These are phyloP conservation scores for Pichia norvegensis DNA, from an alignment of 1,139 yeast species.

Conservation along the genomic window DNA sequence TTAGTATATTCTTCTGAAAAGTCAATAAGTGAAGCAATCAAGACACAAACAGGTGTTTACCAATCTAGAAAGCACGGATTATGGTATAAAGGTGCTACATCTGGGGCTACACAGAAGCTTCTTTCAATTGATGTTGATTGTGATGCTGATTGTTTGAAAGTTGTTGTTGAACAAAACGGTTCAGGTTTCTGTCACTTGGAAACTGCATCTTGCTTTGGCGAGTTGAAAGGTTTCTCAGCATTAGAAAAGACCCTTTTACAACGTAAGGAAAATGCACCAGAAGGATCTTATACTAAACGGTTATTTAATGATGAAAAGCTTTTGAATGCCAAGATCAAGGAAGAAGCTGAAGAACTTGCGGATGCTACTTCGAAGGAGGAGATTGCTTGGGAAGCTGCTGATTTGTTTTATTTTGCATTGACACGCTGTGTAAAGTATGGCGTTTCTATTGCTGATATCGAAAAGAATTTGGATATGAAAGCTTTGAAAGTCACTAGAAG, in stretches of 20 bases:
- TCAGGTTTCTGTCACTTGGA: constrained; percentile 90
- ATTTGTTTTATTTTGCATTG: constrained; percentile 81
- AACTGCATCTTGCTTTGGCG: constrained; percentile 74
- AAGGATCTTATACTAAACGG: constrained; percentile 87
- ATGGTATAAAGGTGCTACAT: constrained; percentile 94
- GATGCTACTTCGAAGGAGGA: constrained; percentile 69
- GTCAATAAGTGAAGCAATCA: constrained; percentile 74
- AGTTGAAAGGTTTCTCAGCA: constrained; percentile 51
- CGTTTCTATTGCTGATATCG: constrained; percentile 73
- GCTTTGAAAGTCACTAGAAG: constrained; percentile 83
- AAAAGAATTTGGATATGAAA: constrained; percentile 76
- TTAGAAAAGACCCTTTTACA: constrained; percentile 58
- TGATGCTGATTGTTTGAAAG: constrained; percentile 84
- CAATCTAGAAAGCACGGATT: constrained; percentile 84
- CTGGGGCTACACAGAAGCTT: constrained; percentile 86
- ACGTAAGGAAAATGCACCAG: constrained; percentile 61
- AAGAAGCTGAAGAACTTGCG: constrained; percentile 92
- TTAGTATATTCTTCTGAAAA: constrained; percentile 83
- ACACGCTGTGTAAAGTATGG: constrained; percentile 80
- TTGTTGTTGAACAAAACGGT: constrained; percentile 74
- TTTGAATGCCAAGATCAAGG: constrained; percentile 79
- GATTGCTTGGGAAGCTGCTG: constrained; percentile 97
- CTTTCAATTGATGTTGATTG: constrained; percentile 69
- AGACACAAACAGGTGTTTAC: constrained; percentile 81
- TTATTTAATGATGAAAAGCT: constrained; percentile 70